These are phyloP conservation scores for Aspergillus sp. DNA, from an alignment of 2,329 filamentous ascomycete species.

Conservation along the genomic window DNA sequence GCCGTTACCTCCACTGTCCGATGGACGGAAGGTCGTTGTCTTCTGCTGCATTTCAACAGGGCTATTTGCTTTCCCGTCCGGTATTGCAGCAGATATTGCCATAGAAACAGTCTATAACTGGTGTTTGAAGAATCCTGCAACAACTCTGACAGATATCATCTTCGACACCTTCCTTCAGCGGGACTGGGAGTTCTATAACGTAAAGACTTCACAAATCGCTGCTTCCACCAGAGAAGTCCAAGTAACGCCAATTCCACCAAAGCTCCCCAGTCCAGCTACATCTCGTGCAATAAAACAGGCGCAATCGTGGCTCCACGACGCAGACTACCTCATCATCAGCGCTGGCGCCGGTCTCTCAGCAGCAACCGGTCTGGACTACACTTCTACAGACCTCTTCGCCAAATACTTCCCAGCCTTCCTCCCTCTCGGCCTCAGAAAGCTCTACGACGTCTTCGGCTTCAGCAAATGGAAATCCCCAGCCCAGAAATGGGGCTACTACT, in stretches of 20 bases:
- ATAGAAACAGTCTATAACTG: conserved; percentile 16
- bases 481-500: conserved; percentile 25
- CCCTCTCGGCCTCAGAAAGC: conserved; percentile 27
- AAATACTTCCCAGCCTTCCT: conserved; percentile 26
- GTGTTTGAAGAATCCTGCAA: conserved; percentile 12
- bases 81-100: conserved; percentile 17
- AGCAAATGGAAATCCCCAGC: conserved; percentile 13
- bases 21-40: conserved; percentile 16
- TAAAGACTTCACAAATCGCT: not conserved
- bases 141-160: conserved; percentile 21
- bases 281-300: conserved; percentile 8
- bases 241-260: not conserved
- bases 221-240: accelerated
- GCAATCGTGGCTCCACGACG: conserved; percentile 17
- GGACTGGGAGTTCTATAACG: conserved; percentile 17
- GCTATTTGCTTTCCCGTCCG: conserved; percentile 23
- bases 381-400: conserved; percentile 22
- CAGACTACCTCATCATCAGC: conserved; percentile 20
- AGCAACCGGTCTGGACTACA: conserved; percentile 25
- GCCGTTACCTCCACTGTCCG: not conserved
- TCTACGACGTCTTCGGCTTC: conserved; percentile 24
- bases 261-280: not conserved
- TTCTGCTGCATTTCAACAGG: conserved; percentile 27
- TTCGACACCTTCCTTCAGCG: conserved; percentile 22
- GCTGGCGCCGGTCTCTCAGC: conserved; percentile 24